Base-by-base conservation (phyloP, 2,329 filamentous ascomycete species). In the Eutypella sp. region DNA sequence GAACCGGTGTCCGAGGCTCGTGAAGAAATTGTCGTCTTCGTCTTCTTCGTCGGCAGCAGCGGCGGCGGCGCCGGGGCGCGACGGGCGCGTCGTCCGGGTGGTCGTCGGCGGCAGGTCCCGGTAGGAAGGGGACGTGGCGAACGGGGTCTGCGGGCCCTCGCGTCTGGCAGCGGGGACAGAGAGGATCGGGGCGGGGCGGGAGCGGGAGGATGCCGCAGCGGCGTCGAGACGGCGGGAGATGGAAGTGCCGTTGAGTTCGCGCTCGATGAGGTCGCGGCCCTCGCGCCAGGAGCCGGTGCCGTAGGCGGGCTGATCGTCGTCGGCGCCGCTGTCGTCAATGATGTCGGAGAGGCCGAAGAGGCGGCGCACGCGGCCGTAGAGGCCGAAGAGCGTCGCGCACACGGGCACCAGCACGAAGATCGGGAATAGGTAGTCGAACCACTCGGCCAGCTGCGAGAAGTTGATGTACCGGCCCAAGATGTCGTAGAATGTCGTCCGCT, bases 271-370 rank as follows among this genome's bases (percentile, higher is more conserved):
- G 41, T 91, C 86, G 42, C 89, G 80, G 3, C 93, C 93, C 68
- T 97, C 93, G 40, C 91, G 82, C 93, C 92, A 97, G 1, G 85
- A 85, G 1, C 88, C 89, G 1, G 84, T 83, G 13, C 89, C 89
- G 52, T 85, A 89, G 3, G 79, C 79, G 3, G 73, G 73, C 6
- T 75, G 72, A 41, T 79, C 80, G 22, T 83, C 81, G 18, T 81
- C 79, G 22, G 83, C 81, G 18, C 81, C 79, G 11, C 85, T 87
- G 29, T 89, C 87, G 37, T 91, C 81, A 1, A 91, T 71, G 33
- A 89, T 81, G 46, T 73, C 70, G 29, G 85, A 88, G 47, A 95
- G 89, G 13, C 93, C 92, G 18, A 92, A 79, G 45, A 86, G 65
- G 22, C 82, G 84, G 65, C 85, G 87, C 23, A 92, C 79, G 52